Conservation (phyloP, 2,329 filamentous ascomycete genomes). For the Diaporthe batatas region DNA sequence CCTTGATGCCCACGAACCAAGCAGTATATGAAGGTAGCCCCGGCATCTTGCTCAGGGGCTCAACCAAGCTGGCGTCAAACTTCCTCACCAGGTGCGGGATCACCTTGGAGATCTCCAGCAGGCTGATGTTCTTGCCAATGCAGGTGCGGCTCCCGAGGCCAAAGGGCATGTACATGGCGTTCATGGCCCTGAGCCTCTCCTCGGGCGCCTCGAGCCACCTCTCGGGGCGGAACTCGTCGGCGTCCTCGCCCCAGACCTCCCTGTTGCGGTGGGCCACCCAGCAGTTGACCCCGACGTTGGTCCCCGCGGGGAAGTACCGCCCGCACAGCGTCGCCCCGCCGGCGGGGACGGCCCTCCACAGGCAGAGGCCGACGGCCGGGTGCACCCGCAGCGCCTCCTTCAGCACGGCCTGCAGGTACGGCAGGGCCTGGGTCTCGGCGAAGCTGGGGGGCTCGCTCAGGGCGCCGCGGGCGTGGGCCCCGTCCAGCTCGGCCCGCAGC, state of each 20-base stretch:
- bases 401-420: slow-evolving; percentile 67
- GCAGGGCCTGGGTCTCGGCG: slow-evolving; percentile 56
- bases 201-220: slow-evolving; percentile 44
- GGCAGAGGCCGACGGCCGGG: slow-evolving; percentile 60
- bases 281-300: slow-evolving; percentile 31
- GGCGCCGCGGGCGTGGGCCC: slow-evolving; percentile 46
- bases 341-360: slow-evolving; percentile 62
- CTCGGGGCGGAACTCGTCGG: slow-evolving; percentile 31
- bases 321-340: slow-evolving; percentile 57
- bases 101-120: slow-evolving; percentile 39
- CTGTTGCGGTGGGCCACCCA: slow-evolving; percentile 49
- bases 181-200: slow-evolving; percentile 78
- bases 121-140: slow-evolving; percentile 50
- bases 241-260: slow-evolving; percentile 32
- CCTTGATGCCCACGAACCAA: slow-evolving; percentile 36
- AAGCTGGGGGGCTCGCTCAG: slow-evolving; percentile 46
- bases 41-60: not conserved
- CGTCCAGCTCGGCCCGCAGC: slow-evolving; percentile 47
- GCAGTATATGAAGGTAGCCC: slow-evolving; percentile 17
- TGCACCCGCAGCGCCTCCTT: slow-evolving; percentile 68
- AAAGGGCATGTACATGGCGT: slow-evolving; percentile 75
- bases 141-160: slow-evolving; percentile 65
- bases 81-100: slow-evolving; percentile 36
- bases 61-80: slow-evolving; percentile 28
- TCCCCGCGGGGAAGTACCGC: slow-evolving; percentile 23